Evolutionary conservation across 805 yeast species (phyloP).

Genomic region (Schwanniomyces pseudopolymorphus): DNA sequence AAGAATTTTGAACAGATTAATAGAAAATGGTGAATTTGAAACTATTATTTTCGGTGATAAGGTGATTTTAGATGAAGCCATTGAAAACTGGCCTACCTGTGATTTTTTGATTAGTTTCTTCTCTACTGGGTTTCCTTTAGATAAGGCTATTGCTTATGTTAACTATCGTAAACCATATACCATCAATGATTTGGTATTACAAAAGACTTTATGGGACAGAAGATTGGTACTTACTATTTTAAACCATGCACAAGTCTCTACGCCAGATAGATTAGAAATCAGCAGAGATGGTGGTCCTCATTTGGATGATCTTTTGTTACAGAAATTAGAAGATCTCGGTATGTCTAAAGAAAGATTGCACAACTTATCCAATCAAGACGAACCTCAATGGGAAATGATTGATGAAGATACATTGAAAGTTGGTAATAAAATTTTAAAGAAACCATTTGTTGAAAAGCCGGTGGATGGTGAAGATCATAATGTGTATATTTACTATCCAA

Average conservation of each 20-base stretch:
- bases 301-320: slow-evolving; percentile 55
- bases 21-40: slow-evolving; percentile 93
- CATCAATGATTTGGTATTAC: slow-evolving; percentile 86
- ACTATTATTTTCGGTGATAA: slow-evolving; percentile 97
- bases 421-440: slow-evolving; percentile 66
- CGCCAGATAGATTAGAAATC: slow-evolving; percentile 85
- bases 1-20: slow-evolving; percentile 80
- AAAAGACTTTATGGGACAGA: slow-evolving; percentile 97
- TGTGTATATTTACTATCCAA: slow-evolving; percentile 86
- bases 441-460: slow-evolving; percentile 98
- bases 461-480: slow-evolving; percentile 99
- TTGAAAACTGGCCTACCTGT: slow-evolving; percentile 99
- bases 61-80: slow-evolving; percentile 87
- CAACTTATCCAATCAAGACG: slow-evolving; percentile 63
- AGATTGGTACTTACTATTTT: slow-evolving; percentile 78
- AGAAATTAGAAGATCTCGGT: slow-evolving; percentile 46
- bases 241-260: slow-evolving; percentile 80
- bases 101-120: slow-evolving; percentile 92
- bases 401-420: slow-evolving; percentile 75
- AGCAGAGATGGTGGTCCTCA: slow-evolving; percentile 97
- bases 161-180: slow-evolving; percentile 85
- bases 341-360: slow-evolving; percentile 46
- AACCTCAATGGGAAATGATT: slow-evolving; percentile 84
- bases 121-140: slow-evolving; percentile 94
- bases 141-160: slow-evolving; percentile 90